Base-by-base conservation (phyloP, 1,284 basidiomycete species). In the Xerocomus nothofagi region DNA sequence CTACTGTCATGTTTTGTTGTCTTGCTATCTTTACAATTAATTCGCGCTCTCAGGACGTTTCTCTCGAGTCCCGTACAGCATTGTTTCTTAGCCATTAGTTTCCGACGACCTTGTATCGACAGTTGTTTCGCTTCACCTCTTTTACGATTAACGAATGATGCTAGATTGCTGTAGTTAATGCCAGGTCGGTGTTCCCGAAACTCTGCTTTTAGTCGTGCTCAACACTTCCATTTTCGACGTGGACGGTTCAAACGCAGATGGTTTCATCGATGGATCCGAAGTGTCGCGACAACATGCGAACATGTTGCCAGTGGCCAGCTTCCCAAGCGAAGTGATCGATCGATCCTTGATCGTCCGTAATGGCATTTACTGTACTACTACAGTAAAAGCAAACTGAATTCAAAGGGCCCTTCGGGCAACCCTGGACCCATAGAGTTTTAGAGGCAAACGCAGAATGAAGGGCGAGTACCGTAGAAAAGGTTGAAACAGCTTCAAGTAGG, bases 31-130 rank as follows among this genome's bases (percentile, higher is more conserved):
- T 47, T 11, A 3, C 30, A 24, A n/a, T 37, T 61, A 55, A 58
- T 50, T 39, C 33, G 24, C 30, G n/a, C 34, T 46, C 42, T 47
- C 45, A 27, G 38, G 29, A 40, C 33, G 26, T 41, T 46, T 51
- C 20, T 50, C 30, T 43, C 34, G 14, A 27, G 31, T 42, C 39
- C 34, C 34, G 30, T 23, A 6, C 30, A 39, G n/a, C 41, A 50
- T 11, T 52, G 39, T 60, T 44, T 52, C 31, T 27, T 60, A 50
- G 39, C 39, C 39, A 23, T 52, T 48, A 32, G 27, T 24, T 21
- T 29, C 27, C 15, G 41, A 44, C 39, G 30, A 40, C 33, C 49
- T 39, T 48, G 62, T 63, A 68, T 68, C 53, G 41, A 66, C 59
- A 65, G 51, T 27, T 31, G 17, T 58, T 50, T 43, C 42, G 36